These are phyloP conservation scores for Pythium diclinum DNA, from an alignment of 352 stramenopile genomes.

Conservation along the genomic window DNA sequence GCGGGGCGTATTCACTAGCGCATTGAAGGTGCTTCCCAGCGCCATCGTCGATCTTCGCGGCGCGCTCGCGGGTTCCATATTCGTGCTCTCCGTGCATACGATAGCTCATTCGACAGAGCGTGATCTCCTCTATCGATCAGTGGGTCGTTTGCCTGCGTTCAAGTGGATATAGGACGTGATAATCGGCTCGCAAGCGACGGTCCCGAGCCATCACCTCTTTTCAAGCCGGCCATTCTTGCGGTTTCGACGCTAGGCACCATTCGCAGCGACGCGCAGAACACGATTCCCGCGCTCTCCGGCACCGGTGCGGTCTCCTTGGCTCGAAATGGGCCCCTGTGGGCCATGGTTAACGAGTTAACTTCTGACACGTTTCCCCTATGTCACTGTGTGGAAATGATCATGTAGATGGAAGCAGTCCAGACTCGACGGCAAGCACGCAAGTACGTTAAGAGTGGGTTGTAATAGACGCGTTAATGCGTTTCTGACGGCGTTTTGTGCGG, in stretches of 20 bases:
- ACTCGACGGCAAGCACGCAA: constrained; percentile 18
- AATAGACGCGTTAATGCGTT: background rate
- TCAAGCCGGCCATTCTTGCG: background rate
- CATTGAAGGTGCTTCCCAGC: constrained; percentile 14
- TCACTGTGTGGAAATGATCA: background rate
- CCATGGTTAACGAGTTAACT: constrained; percentile 21
- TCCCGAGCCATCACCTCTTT: constrained; percentile 3
- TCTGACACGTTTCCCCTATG: background rate
- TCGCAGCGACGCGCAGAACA: constrained; percentile 11
- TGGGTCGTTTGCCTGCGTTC: constrained; percentile 15
- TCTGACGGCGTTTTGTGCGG: constrained; percentile 7
- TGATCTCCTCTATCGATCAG: constrained; percentile 25
- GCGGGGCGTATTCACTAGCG: constrained; percentile 23
- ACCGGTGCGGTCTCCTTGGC: constrained; percentile 13
- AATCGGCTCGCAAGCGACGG: constrained; percentile 6
- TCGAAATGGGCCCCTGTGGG: background rate
- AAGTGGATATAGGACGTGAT: background rate
- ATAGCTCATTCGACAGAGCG: constrained; percentile 20
- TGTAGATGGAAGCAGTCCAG: constrained; percentile 24
- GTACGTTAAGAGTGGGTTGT: constrained; percentile 4
- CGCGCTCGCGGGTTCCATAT: constrained; percentile 16
- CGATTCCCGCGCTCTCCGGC: constrained; percentile 20
- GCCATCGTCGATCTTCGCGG: constrained; percentile 20
- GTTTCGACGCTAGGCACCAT: constrained; percentile 19
- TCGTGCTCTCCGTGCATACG: background rate